Evolutionary conservation across 192 early-diverging fungal species (phyloP).

Genomic region (Diversispora eburnea): DNA sequence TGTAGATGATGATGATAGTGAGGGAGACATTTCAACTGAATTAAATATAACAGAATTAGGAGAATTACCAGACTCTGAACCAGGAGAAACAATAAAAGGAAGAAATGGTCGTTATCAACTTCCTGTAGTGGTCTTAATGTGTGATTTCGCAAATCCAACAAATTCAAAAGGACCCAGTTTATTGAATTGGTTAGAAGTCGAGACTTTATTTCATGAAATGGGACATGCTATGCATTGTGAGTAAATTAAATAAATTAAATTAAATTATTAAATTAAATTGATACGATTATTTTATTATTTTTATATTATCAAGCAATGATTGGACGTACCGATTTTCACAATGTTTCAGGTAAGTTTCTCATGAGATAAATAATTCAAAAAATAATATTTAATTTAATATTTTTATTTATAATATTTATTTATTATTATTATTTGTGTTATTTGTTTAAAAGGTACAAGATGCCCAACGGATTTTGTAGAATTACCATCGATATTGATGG

Average conservation of each 20-base stretch:
- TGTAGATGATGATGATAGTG: slow-evolving; percentile 68
- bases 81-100: slow-evolving; percentile 35
- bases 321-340: slow-evolving; percentile 91
- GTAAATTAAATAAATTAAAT: neutral
- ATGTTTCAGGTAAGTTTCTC: slow-evolving; percentile 58
- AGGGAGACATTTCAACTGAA: slow-evolving; percentile 41
- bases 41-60: slow-evolving; percentile 33
- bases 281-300: no score
- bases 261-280: neutral
- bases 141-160: slow-evolving; percentile 58
- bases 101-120: slow-evolving; percentile 57
- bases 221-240: slow-evolving; percentile 95
- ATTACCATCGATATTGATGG: slow-evolving; percentile 94
- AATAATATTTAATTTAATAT: no score
- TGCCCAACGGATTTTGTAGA: slow-evolving; percentile 97
- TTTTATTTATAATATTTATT: neutral
- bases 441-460: slow-evolving; percentile 65
- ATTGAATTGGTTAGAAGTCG: slow-evolving; percentile 78
- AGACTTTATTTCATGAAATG: slow-evolving; percentile 99
- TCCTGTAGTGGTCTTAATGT: slow-evolving; percentile 71
- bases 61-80: slow-evolving; percentile 35
- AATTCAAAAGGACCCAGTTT: slow-evolving; percentile 51
- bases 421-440: neutral
- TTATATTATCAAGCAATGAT: slow-evolving; percentile 65
- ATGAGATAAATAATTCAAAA: neutral